Conservation (phyloP, 2,329 filamentous ascomycete species). For the Fusarium mundagurra region DNA sequence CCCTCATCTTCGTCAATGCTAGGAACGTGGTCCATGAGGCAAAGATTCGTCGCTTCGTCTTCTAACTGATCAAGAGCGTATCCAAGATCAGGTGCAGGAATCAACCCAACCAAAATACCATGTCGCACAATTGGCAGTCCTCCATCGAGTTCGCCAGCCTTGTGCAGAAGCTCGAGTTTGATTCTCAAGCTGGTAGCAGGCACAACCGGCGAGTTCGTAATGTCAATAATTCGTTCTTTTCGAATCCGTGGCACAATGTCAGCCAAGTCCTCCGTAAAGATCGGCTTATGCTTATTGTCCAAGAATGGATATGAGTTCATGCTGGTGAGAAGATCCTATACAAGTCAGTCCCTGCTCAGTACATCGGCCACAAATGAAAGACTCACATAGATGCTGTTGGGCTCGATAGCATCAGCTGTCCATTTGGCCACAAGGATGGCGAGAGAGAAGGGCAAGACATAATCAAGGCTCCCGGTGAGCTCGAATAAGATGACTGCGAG, state of each 20-base stretch:
- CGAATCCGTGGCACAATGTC: conserved; percentile 85
- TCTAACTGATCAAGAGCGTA: conserved; percentile 87
- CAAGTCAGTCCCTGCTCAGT: conserved; percentile 16
- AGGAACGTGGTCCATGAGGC: conserved; percentile 80
- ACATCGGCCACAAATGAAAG: conserved; percentile 5
- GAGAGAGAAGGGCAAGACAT: conserved; percentile 93
- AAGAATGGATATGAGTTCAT: conserved; percentile 98
- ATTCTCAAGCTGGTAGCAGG: conserved; percentile 78
- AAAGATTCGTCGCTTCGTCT: conserved; percentile 77
- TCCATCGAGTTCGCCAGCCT: conserved; percentile 89
- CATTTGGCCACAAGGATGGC: conserved; percentile 96
- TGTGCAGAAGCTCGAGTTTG: conserved; percentile 84
- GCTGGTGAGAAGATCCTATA: conserved; percentile 85
- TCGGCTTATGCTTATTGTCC: conserved; percentile 93
- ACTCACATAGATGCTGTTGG: conserved; percentile 87
- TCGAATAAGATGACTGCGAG: conserved; percentile 96
- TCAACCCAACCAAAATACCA: conserved; percentile 84
- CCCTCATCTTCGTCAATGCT: conserved; percentile 73
- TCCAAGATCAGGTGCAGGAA: conserved; percentile 93
- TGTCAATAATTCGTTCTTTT: conserved; percentile 85
- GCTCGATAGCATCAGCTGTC: conserved; percentile 95
- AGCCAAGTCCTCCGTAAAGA: conserved; percentile 87
- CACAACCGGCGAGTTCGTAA: conserved; percentile 83
- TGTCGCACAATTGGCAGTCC: conserved; percentile 87
- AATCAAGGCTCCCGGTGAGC: conserved; percentile 91